Base-by-base conservation (phyloP, 768 basidiomycete species). In the Pleurotus pulmonarius region DNA sequence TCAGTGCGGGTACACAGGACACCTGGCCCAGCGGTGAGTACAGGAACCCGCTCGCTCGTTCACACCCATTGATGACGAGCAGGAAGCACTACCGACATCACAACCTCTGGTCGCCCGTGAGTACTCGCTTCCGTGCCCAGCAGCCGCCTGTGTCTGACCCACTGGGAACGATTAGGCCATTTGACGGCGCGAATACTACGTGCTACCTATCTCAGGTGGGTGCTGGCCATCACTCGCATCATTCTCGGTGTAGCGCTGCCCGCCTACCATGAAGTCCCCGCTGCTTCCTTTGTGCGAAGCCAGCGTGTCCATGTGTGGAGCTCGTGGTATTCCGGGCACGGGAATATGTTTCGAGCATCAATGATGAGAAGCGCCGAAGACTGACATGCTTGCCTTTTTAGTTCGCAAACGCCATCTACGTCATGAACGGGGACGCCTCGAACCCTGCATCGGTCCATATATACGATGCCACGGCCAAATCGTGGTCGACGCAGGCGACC, bases 341-440 rank as follows among this genome's bases (percentile, higher is more conserved):
- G 29, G 29, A 29, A 29, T 29, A 29, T 29, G 29, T 9, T 34
- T 34, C 11, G 29, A 34, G 29, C 7, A 34, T 34, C 29, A 38
- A 15, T 18, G 12, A 18, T 53, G 51, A 40, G 51, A 53, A 41
- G 38, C 16, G 16, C 34, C 22, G 5, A 53, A 41, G 40, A 39
- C 51, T 53, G 51, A 57, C 26, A 8, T 20, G 39, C 40, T 45
- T 47, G 65, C 51, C 41, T 58, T 63, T 25, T 56, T 70, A 96
- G 83, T 94, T 86, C 73, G 79, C 77, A 65, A 96, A 96, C 62
- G 87, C 92, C 39, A 77, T 96, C 65, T 96, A 96, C 63, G 84
- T 94, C 25, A 68, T 94, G 41, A 86, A 88, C 62, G 92, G 83
- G 1, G 91, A 96, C 70, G 71, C 78, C 8, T 73, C 84, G 20